Conservation (phyloP, 768 basidiomycete species). For the Lactifluus hygrophoroides region DNA sequence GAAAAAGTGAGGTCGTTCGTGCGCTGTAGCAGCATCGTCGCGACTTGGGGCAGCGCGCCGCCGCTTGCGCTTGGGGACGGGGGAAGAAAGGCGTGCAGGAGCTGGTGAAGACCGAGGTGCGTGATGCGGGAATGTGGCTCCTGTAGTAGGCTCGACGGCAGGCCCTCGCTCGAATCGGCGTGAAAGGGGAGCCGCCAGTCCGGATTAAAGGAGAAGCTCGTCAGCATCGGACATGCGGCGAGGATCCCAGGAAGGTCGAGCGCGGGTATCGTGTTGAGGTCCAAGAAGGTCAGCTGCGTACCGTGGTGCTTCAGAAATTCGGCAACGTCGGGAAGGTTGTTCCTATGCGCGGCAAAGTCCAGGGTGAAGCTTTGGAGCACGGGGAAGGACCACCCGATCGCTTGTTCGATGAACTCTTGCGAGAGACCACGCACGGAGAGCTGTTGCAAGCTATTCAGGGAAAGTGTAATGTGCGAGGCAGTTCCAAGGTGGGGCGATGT, state of each 20-base stretch:
- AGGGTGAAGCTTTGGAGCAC: conserved; percentile 49
- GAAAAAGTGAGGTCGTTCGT: conserved; percentile 61
- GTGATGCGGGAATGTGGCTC: conserved; percentile 49
- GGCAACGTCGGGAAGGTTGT: conserved; percentile 49
- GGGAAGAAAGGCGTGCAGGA: conserved; percentile 55
- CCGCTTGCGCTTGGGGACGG: conserved; percentile 41
- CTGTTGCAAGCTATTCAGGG: conserved; percentile 49
- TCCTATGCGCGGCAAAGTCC: conserved; percentile 38
- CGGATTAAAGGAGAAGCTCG: conserved; percentile 61
- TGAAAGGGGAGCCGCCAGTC: conserved; percentile 51
- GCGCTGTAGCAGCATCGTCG: conserved; percentile 33
- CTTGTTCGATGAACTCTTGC: conserved; percentile 62
- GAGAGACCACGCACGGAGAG: conserved; percentile 54
- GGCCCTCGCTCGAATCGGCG: conserved; percentile 18
- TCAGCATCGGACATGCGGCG: conserved; percentile 53
- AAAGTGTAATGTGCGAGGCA: conserved; percentile 46
- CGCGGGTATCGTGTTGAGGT: conserved; percentile 48
- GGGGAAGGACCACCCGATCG: conserved; percentile 57
- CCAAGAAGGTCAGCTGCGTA: conserved; percentile 48
- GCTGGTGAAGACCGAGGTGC: conserved; percentile 61
- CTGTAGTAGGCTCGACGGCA: conserved; percentile 24
- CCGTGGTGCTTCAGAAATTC: conserved; percentile 58
- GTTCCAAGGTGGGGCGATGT: conserved; percentile 46
- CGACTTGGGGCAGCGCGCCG: conserved; percentile 33
- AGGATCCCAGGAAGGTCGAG: conserved; percentile 53